Evolutionary conservation across 225 moss, liverwort and hornwort species (phyloP).

Genomic region (Pleurozium schreberi): DNA sequence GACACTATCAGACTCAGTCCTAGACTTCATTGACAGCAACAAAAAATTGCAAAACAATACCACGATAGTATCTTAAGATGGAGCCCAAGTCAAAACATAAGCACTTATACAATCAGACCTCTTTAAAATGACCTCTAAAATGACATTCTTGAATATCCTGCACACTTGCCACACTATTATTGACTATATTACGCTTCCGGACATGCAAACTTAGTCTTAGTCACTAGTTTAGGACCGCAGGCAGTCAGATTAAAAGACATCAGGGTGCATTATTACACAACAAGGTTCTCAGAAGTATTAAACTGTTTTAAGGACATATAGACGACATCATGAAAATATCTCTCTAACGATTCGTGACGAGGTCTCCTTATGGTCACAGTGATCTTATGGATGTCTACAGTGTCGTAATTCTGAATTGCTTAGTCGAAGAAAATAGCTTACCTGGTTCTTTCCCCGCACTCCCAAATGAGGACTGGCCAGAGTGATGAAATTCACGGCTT

Average conservation of each 20-base stretch:
- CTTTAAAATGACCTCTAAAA: not conserved
- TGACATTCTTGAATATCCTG: not conserved
- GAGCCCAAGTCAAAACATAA: not conserved
- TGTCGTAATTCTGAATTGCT: not conserved
- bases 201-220: not conserved
- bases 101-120: not conserved
- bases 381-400: not conserved
- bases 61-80: not conserved
- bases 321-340: not conserved
- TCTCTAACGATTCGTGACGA: not conserved
- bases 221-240: not conserved
- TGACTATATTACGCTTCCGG: not conserved
- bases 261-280: not conserved
- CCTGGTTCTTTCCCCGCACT: conserved; percentile 84
- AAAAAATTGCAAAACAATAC: not conserved
- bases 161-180: not conserved
- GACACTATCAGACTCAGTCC: not conserved
- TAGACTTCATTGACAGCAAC: not conserved
- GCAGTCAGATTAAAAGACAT: not conserved
- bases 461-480: conserved; percentile 95
- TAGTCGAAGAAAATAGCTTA: not conserved
- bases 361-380: not conserved
- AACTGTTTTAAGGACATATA: not conserved
- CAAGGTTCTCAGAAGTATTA: not conserved
- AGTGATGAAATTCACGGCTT: conserved; percentile 71